Evolutionary conservation across 805 yeast species (phyloP), one percentile per base, ranked within the genome.

Genomic region (Grigorovia jiainica): DNA sequence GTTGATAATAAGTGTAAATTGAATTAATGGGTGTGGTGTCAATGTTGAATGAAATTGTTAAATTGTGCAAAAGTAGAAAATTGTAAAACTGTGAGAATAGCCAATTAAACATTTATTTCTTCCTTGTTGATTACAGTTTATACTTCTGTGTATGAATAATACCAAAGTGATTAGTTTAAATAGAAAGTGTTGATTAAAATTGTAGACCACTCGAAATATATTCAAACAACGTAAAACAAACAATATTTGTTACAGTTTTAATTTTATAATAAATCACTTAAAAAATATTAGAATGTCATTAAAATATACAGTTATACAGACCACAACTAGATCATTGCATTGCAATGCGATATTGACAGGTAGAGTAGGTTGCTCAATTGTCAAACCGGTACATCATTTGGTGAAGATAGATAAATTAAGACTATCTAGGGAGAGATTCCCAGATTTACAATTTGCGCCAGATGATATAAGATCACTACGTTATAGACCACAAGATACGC

Each of bases 311-410:
- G 16, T 29, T 7, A 29, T 11, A 33, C 18, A 11, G 10, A 20
- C 24, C 24, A 11, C 36, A 18, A 8, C 11, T 4, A 18, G 21
- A 33, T 3, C 24, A 3, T 19, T 33, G 11, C 15, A 8, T 35
- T 43, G 49, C 31, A 53, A 47, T 61, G 65, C 59, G 47, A 66
- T 52, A 40, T 64, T 55, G 31, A 27, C 29, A 11, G 64, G 64
- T 44, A 73, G 66, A 60, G 73, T 73, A 39, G 82, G 78, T 24
- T 76, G 73, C 60, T 82, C 94, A 32, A 73, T 85, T 40, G 89
- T 86, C 30, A 76, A 82, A 39, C 97, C 98, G 1, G 94, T 90
- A 13, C 98, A 92, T 62, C 98, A 92, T 64, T 72, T 76, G 45
- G 84, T 90, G 35, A 77, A 76, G 50, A 78, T 86, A 56, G 73